These are phyloP conservation scores for Daldinia sp. DNA, from an alignment of 2,329 filamentous ascomycete species.

Conservation along the genomic window DNA sequence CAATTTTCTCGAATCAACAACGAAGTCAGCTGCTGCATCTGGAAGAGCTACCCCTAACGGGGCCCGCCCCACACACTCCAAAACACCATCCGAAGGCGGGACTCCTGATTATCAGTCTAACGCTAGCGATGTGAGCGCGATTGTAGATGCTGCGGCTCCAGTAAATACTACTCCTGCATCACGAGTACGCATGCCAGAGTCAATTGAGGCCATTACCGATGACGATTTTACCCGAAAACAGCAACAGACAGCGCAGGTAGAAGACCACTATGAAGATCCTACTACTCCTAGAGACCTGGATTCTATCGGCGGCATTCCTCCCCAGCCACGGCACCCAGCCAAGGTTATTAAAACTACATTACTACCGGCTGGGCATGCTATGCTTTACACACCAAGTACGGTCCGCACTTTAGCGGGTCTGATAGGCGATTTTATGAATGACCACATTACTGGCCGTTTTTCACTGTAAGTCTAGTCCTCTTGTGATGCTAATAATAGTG, in stretches of 20 bases:
- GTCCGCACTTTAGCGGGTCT: constrained; percentile 81
- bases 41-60: background rate
- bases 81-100: constrained; percentile 9
- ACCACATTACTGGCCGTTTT: constrained; percentile 78
- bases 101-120: constrained; percentile 3
- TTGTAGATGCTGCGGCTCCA: constrained; percentile 60
- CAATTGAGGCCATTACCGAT: constrained; percentile 51
- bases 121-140: constrained; percentile 43
- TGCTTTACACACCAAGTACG: constrained; percentile 81
- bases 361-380: constrained; percentile 80
- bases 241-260: constrained; percentile 34
- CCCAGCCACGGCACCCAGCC: constrained; percentile 57
- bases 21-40: constrained; percentile 3
- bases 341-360: constrained; percentile 72
- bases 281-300: constrained; percentile 60
- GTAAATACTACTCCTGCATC: constrained; percentile 50
- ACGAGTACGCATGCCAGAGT: constrained; percentile 47
- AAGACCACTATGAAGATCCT: constrained; percentile 50
- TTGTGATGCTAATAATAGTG: background rate
- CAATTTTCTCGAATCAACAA: constrained; percentile 46
- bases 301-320: constrained; percentile 52
- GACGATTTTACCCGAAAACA: constrained; percentile 49
- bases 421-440: constrained; percentile 81
- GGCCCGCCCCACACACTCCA: constrained; percentile 7
- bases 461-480: constrained; percentile 58